Evolutionary conservation across 2,329 filamentous ascomycete genomes (phyloP), one percentile per base, ranked within the genome.

Genomic region (Calonectria hongkongensis): DNA sequence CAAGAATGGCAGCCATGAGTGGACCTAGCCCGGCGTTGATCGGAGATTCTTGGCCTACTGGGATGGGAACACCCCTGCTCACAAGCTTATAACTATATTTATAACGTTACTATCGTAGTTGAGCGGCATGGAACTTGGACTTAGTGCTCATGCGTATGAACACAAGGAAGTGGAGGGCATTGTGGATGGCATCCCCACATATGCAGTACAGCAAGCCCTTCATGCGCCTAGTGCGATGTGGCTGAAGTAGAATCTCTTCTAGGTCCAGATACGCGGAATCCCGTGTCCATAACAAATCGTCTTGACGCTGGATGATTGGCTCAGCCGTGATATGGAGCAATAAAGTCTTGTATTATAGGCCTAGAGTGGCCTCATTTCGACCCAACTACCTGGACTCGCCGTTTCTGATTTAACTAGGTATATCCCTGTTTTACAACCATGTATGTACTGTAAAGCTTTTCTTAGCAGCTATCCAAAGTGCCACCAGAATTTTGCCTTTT

Each of bases 201-300:
- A 12, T 58, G 54, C 33, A n/a, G 33, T 36, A 58, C 54, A 58
- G 27, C 54, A 41, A 36, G n/a, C n/a, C 36, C 54, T 27, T 58
- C 39, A 58, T 58, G 54, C 54, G 54, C 33, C 21, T 58, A 58
- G 33, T 21, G 33, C 33, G 54, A 8, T n/a, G 54, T 58, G 54
- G 54, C 54, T 58, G 33, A 36, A 18, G 36, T 21, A 21, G 21
- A 3, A 25, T 58, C n/a, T 39, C 30, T 33, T 39, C 54, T 21
- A 4, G 39, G 7, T 25, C n/a, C 33, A 58, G n/a, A 25, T 12
- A 25, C 8, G 25, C 51, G 3, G n/a, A 4, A 3, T 21, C 13
- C 27, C 15, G 18, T 27, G 51, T 6, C 28, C 15, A 33, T 25
- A 25, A 25, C 15, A n/a, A 30, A 39, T 25, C 18, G 39, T 39